Evolutionary conservation across 129 eudicot species (phyloP).

Genomic region (Logfia minima): DNA sequence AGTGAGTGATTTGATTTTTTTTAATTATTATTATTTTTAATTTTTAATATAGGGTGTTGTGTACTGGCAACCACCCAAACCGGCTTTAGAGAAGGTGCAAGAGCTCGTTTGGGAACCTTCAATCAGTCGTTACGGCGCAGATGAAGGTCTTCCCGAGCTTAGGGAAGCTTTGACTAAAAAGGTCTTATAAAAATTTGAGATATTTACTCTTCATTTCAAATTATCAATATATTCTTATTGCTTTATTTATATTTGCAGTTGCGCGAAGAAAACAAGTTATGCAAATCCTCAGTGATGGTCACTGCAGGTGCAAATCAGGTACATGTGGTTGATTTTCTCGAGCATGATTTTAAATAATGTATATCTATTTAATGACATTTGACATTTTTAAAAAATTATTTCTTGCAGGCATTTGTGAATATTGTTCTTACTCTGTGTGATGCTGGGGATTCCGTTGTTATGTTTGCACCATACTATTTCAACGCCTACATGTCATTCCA

Average conservation of each 20-base stretch:
- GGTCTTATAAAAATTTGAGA: constrained; percentile 39
- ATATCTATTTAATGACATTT: constrained; percentile 6
- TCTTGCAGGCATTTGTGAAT: constrained; percentile 92
- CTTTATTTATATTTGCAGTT: constrained; percentile 48
- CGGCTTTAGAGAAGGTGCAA: constrained; percentile 74
- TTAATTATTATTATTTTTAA: background rate
- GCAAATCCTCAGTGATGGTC: constrained; percentile 92
- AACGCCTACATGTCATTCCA: constrained; percentile 99
- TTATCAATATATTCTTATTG: background rate
- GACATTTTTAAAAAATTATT: background rate
- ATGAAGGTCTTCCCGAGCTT: constrained; percentile 95
- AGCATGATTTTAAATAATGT: background rate
- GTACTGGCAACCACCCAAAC: constrained; percentile 91
- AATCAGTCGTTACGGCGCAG: constrained; percentile 88
- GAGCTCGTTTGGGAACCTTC: constrained; percentile 82
- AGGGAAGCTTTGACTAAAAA: constrained; percentile 79
- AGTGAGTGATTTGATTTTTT: background rate
- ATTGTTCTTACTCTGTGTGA: constrained; percentile 91
- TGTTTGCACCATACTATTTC: constrained; percentile 99
- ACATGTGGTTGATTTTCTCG: constrained; percentile 17
- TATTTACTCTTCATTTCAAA: constrained; percentile 2
- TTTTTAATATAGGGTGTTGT: constrained; percentile 74
- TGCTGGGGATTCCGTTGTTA: constrained; percentile 95
- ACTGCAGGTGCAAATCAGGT: constrained; percentile 99
- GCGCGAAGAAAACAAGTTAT: constrained; percentile 62